These are phyloP conservation scores for Metarhizium robertsii DNA, from an alignment of 2,329 filamentous ascomycete species.

Conservation along the genomic window DNA sequence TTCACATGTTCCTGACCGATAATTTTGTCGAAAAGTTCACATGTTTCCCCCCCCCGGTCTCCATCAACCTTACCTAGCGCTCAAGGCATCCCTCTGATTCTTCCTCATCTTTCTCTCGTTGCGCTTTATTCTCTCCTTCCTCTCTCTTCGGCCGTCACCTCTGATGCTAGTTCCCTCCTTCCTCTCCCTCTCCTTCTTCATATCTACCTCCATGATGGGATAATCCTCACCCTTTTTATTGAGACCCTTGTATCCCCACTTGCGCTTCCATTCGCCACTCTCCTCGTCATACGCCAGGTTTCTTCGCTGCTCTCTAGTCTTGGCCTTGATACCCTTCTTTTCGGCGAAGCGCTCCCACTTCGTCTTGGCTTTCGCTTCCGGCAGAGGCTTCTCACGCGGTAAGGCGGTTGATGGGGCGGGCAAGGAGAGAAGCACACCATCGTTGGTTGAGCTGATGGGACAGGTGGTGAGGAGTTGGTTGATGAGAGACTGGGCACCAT, in stretches of 20 bases:
- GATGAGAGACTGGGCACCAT: slow-evolving; percentile 84
- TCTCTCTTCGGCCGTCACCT: slow-evolving; percentile 54
- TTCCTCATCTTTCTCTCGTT: slow-evolving; percentile 62
- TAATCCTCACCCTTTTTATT: slow-evolving; percentile 77
- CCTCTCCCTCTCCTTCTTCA: slow-evolving; percentile 55
- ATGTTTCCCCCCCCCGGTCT: no score
- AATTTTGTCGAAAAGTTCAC: not conserved
- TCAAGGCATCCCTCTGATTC: slow-evolving; percentile 44
- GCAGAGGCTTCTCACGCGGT: slow-evolving; percentile 87
- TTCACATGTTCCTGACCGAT: not conserved
- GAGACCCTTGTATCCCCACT: slow-evolving; percentile 90
- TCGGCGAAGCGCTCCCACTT: slow-evolving; percentile 95
- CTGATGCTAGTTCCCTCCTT: slow-evolving; percentile 54
- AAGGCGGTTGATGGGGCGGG: slow-evolving; percentile 61
- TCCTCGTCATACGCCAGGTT: slow-evolving; percentile 78
- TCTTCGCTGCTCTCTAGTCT: slow-evolving; percentile 64
- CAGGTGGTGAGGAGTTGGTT: slow-evolving; percentile 91
- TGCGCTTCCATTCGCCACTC: slow-evolving; percentile 79
- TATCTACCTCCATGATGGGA: slow-evolving; percentile 89
- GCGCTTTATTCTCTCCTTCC: slow-evolving; percentile 59
- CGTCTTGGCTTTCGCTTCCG: slow-evolving; percentile 70
- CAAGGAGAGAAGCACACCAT: slow-evolving; percentile 70
- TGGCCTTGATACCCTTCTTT: slow-evolving; percentile 93
- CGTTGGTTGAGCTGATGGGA: slow-evolving; percentile 59
- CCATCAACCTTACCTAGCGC: not conserved